Percentiles rank a stretch among this genome's conserved stretches.
Evolutionary conservation across 2,329 filamentous ascomycete species (phyloP).

Genomic region (Sporothrix variecibatus): DNA sequence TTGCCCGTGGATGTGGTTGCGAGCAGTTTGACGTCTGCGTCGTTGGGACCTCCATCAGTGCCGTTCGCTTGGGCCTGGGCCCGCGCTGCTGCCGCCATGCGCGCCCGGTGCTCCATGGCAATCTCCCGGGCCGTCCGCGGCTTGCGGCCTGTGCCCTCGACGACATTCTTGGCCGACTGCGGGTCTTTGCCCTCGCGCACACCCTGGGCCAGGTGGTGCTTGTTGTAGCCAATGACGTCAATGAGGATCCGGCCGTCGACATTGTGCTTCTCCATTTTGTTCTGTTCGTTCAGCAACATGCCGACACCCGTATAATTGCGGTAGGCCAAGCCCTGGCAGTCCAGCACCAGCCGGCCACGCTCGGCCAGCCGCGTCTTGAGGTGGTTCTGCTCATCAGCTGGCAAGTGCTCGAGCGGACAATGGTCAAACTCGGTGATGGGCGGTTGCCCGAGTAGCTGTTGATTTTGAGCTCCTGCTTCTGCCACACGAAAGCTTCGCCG

Average conservation of each 20-base stretch:
- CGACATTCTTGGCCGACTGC: constrained; percentile 33
- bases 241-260: constrained; percentile 46
- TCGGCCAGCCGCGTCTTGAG: constrained; percentile 37
- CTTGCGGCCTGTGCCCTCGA: constrained; percentile 21
- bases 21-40: background rate
- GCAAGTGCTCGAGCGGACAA: constrained; percentile 43
- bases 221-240: constrained; percentile 47
- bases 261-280: constrained; percentile 38
- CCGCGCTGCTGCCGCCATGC: background rate
- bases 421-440: constrained; percentile 44
- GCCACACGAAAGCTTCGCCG: constrained; percentile 47
- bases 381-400: constrained; percentile 35
- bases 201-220: constrained; percentile 42
- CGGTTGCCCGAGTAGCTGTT: constrained; percentile 43
- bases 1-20: background rate
- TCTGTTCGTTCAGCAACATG: constrained; percentile 33
- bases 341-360: constrained; percentile 45
- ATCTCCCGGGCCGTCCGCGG: background rate
- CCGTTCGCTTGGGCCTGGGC: background rate
- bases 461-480: constrained; percentile 38
- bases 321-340: constrained; percentile 46
- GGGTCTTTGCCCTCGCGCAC: constrained; percentile 41
- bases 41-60: background rate
- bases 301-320: constrained; percentile 47
- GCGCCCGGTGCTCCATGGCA: background rate